Evolutionary conservation across 1,139 yeast genomes (phyloP), one percentile per base, ranked within the genome.

Genomic region (Taphrina flavorubra): DNA sequence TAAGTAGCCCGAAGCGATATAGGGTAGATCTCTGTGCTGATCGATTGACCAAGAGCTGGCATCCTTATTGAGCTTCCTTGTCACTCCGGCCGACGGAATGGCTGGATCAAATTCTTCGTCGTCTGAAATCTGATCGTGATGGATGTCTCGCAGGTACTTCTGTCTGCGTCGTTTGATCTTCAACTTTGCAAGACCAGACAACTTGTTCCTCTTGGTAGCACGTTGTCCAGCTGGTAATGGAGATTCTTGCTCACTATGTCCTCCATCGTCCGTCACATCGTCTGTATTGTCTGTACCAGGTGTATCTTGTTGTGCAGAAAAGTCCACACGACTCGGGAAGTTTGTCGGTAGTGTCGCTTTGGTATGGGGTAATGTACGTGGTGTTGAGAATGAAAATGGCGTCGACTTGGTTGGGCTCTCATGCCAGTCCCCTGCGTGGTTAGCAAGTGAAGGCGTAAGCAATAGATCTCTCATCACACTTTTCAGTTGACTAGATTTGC

Each of bases 1-100:
- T 46, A 90, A 78, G 72, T 91, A 88, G 47, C 91, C 78, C 39
- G 92, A 86, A 11, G 90, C 76, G 34, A 89, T 84, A 73, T 86
- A 87, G 0, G 96, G 94, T 1, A 85, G 78, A 51, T 55, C 62
- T 16, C 61, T 46, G 25, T 56, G 64, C 16, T 34, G 46, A 18
- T 62, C 57, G 25, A 62, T 39, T 8, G 66, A 18, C 66, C 67
- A 62, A 14, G 20, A 18, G 10, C 14, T 25, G 25, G 16, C 18
- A 49, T 60, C 49, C 61, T 59, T 25, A 42, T 57, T 13, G 79
- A 76, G 70, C 10, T 53, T 53, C n/a, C 36, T 11, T 11, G 36
- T 11, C 8, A 6, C 11, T 13, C 49, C 82, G 74, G 74, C 72
- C 13, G 62, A 67, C 14, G 69, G 62, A 57, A 70, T 16, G 10